Percentiles rank a stretch among this genome's conserved stretches.
Conservation (phyloP, 345 rosid species). For the Populus pruinosa region DNA sequence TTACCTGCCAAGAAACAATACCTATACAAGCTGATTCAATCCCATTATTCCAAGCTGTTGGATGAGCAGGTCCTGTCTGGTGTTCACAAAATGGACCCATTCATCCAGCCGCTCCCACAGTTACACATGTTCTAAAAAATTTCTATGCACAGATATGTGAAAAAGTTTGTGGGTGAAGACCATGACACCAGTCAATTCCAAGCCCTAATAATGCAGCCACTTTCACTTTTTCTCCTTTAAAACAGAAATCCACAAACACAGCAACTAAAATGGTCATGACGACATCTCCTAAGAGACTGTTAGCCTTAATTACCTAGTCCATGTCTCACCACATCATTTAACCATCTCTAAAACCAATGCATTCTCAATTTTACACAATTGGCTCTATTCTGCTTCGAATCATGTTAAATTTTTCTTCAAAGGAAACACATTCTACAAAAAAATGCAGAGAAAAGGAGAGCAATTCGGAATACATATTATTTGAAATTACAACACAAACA, state of each 20-base stretch:
- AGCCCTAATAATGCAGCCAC: background rate
- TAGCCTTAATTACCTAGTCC: background rate
- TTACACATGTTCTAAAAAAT: background rate
- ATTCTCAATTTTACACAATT: background rate
- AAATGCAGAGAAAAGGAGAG: background rate
- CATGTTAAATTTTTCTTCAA: background rate
- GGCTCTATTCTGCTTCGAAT: background rate
- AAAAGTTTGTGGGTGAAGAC: background rate
- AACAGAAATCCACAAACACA: background rate
- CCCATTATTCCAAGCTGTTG: background rate
- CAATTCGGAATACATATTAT: background rate
- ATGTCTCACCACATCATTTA: background rate
- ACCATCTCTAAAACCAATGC: background rate
- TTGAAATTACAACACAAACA: background rate
- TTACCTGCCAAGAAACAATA: background rate
- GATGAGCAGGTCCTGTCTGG: background rate
- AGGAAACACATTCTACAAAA: background rate
- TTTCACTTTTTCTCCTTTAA: background rate
- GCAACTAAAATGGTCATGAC: background rate
- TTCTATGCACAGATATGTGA: background rate
- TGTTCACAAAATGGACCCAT: background rate
- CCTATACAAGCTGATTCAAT: background rate
- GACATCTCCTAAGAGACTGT: background rate
- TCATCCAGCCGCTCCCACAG: background rate
- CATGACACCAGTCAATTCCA: background rate